Evolutionary conservation across 2,329 filamentous ascomycete genomes (phyloP).

Genomic region (Phyllosticta citriasiana): DNA sequence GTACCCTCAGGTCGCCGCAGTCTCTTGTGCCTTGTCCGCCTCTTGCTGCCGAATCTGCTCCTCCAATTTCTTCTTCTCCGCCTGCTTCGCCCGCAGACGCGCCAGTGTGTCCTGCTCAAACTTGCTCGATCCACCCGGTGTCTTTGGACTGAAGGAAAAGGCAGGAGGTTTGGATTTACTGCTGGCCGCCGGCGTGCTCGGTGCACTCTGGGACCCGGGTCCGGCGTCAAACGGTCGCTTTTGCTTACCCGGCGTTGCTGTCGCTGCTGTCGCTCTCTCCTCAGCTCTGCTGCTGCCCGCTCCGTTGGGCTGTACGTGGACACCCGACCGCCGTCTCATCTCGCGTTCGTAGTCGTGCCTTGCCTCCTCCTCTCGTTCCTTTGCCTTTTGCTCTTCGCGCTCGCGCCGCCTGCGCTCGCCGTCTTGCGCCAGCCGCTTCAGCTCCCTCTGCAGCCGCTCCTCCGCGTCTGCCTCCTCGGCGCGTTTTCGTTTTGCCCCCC

Average conservation of each 20-base stretch:
- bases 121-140: conserved; percentile 15
- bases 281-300: not conserved
- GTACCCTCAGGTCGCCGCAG: not conserved
- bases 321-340: conserved; percentile 37
- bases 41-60: conserved; percentile 34
- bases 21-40: conserved; percentile 13
- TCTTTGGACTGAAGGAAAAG: conserved; percentile 33
- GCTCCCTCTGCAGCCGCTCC: conserved; percentile 43
- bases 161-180: conserved; percentile 22
- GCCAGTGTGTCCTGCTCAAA: conserved; percentile 36
- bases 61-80: conserved; percentile 34
- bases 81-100: conserved; percentile 28
- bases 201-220: conserved; percentile 13
- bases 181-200: conserved; percentile 23
- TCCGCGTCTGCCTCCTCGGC: conserved; percentile 35
- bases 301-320: conserved; percentile 14
- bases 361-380: conserved; percentile 38
- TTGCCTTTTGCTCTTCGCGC: conserved; percentile 2
- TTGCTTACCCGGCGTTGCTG: conserved; percentile 12
- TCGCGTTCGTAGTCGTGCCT: conserved; percentile 31
- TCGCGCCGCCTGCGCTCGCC: conserved; percentile 7
- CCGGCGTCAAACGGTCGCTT: not conserved
- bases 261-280: not conserved
- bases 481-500: conserved; percentile 39
- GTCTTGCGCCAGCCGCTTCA: conserved; percentile 6